These are phyloP conservation scores for Pseudogymnoascus sp. DNA, from an alignment of 2,329 filamentous ascomycete species.

Conservation along the genomic window DNA sequence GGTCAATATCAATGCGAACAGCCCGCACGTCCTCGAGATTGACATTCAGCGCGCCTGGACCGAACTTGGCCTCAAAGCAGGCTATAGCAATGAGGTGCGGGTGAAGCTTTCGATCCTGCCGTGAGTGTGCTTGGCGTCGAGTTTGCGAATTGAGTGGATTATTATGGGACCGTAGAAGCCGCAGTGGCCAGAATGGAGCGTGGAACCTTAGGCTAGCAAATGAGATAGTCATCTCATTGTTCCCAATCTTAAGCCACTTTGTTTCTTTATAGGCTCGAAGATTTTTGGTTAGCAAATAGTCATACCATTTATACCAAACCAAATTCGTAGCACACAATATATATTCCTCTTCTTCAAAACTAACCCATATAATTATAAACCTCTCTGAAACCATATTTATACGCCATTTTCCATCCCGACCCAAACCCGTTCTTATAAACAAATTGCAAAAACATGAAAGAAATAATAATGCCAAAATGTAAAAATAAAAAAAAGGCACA, in stretches of 20 bases:
- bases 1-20: conserved; percentile 47
- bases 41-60: conserved; percentile 73
- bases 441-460: not conserved
- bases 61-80: conserved; percentile 57
- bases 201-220: not conserved
- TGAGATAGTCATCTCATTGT: not conserved
- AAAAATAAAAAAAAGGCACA: not conserved
- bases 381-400: not conserved
- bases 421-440: not conserved
- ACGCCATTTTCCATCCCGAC: not conserved
- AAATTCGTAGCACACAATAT: not conserved
- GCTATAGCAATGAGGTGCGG: conserved; percentile 74
- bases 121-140: not conserved
- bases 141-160: not conserved
- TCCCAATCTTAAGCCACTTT: not conserved
- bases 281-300: no score
- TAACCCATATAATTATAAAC: no score
- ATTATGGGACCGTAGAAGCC: not conserved
- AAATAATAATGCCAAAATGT: not conserved
- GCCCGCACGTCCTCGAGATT: conserved; percentile 60
- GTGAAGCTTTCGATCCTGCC: conserved; percentile 35
- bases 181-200: not conserved
- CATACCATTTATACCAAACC: not conserved
- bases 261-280: no score
- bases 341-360: not conserved